A percentile compares a stretch with the other conserved stretches of the same genome.
phyloP scores from a whole-genome alignment of 441 rosid species.

The Populus hybrid region DNA sequence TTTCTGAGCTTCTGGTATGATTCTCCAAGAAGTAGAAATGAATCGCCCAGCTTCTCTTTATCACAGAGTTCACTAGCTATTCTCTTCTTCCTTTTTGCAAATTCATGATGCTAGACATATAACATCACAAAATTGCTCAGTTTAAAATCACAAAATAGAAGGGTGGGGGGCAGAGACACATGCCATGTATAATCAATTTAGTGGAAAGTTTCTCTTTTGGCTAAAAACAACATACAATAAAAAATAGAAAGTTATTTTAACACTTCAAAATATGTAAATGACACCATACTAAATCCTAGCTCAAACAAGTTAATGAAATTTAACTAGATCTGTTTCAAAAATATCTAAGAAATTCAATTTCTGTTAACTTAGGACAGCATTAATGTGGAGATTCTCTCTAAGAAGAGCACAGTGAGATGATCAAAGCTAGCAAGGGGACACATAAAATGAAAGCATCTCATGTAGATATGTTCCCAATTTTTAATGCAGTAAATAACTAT shows the following conservation, averaged over 20 bases:
- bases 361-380: no score
- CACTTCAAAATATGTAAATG: conserved; percentile 4
- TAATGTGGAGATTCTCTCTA: no score
- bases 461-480: neutral
- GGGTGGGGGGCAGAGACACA: neutral
- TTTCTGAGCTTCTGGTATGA: conserved; percentile 84
- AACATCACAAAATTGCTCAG: conserved; percentile 16
- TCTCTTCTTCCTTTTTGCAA: conserved; percentile 75
- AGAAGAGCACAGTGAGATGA: no score
- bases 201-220: neutral
- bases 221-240: neutral
- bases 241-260: neutral
- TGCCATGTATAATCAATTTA: neutral
- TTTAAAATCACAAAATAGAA: neutral
- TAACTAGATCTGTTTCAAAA: no score
- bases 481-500: neutral
- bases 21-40: conserved; percentile 78
- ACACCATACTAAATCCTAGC: neutral
- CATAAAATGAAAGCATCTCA: neutral
- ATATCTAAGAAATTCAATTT: no score
- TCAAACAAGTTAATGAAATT: neutral
- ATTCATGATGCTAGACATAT: conserved; percentile 67
- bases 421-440: no score
- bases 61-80: conserved; percentile 68
- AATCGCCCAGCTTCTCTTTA: conserved; percentile 79